Conservation (phyloP, 1,139 yeast species). For the Maudiozyma humilis region DNA sequence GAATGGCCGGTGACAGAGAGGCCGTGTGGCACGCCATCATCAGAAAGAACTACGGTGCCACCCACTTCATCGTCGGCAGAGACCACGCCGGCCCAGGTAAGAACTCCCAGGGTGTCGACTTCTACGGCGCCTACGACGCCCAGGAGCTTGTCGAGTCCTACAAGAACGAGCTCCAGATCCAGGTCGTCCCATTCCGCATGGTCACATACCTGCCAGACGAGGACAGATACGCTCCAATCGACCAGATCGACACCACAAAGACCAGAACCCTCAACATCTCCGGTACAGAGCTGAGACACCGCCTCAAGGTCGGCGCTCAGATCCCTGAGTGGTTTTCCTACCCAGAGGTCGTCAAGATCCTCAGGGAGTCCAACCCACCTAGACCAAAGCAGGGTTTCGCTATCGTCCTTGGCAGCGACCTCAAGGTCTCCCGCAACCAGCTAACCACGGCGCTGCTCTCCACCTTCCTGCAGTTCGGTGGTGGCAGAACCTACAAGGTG, state of each 20-base stretch:
- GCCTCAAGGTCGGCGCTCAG: slow-evolving; percentile 75
- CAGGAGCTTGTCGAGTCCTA: slow-evolving; percentile 76
- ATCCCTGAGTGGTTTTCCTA: slow-evolving; percentile 97
- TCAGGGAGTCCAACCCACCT: slow-evolving; percentile 92
- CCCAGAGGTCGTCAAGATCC: slow-evolving; percentile 87
- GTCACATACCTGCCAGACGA: slow-evolving; percentile 93
- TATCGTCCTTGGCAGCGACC: slow-evolving; percentile 37
- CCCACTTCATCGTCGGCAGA: slow-evolving; percentile 95
- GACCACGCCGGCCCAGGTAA: slow-evolving; percentile 98
- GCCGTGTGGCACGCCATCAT: slow-evolving; percentile 98
- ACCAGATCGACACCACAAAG: slow-evolving; percentile 72
- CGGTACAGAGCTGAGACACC: slow-evolving; percentile 88
- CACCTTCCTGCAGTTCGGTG: slow-evolving; percentile 79
- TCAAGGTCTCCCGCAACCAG: slow-evolving; percentile 38
- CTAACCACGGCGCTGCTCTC: slow-evolving; percentile 81
- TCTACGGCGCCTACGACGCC: slow-evolving; percentile 96
- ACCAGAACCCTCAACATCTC: slow-evolving; percentile 79
- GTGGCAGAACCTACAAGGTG: slow-evolving; percentile 77
- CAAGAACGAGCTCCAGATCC: slow-evolving; percentile 71
- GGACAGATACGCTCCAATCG: slow-evolving; percentile 92
- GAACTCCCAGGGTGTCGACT: slow-evolving; percentile 87
- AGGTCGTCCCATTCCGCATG: slow-evolving; percentile 94
- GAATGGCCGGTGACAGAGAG: slow-evolving; percentile 99
- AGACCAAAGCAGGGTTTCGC: slow-evolving; percentile 85
- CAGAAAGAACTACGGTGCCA: slow-evolving; percentile 93